Evolutionary conservation across 2,329 filamentous ascomycete species (phyloP).

Genomic region (Cladosporium cucumerinum): DNA sequence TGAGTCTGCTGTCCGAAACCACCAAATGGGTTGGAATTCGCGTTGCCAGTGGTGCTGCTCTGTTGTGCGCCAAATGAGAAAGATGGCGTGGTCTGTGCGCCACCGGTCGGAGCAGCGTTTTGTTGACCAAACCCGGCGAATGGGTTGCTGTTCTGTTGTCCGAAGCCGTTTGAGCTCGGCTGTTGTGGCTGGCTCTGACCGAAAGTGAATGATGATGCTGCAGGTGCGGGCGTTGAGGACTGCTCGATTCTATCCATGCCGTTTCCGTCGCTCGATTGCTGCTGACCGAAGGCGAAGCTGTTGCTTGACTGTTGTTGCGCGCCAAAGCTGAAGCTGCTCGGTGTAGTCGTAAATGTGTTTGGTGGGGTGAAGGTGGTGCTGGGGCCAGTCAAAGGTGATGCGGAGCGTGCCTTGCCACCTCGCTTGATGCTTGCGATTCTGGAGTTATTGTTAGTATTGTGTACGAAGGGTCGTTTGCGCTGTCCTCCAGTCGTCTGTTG

Average conservation of each 20-base stretch:
- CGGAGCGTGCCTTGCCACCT: constrained; percentile 13
- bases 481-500: not conserved
- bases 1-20: constrained; percentile 18
- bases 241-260: constrained; percentile 10
- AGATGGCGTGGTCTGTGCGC: constrained; percentile 14
- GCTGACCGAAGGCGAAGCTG: constrained; percentile 16
- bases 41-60: constrained; percentile 7
- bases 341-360: constrained; percentile 15
- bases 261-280: not conserved
- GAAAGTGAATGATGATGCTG: constrained; percentile 21
- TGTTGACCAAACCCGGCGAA: constrained; percentile 19
- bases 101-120: constrained; percentile 11
- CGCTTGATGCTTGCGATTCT: constrained; percentile 15
- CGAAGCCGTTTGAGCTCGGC: constrained; percentile 15
- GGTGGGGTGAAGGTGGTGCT: constrained; percentile 14
- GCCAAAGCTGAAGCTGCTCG: constrained; percentile 12
- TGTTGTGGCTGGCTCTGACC: constrained; percentile 17
- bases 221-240: constrained; percentile 6
- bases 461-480: not conserved
- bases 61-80: constrained; percentile 19
- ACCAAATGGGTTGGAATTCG: constrained; percentile 19
- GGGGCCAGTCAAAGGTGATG: constrained; percentile 9
- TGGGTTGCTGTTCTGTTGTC: constrained; percentile 12
- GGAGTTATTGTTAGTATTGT: not conserved
- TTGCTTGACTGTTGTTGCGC: constrained; percentile 1